phyloP scores from a whole-genome alignment of 208 protist species.

The Histomonas meleagridis region DNA sequence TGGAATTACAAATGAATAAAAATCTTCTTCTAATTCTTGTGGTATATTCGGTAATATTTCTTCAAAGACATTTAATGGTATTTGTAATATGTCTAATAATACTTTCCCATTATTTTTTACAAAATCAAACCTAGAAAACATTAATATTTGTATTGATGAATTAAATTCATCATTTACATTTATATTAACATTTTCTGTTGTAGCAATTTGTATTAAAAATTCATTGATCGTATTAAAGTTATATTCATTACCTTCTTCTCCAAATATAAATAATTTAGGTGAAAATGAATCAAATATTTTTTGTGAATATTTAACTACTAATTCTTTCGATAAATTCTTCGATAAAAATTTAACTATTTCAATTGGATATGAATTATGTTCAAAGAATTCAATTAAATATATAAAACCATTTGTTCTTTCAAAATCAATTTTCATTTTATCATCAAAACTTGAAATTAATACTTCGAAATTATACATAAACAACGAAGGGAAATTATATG shows the following conservation, averaged over 20 bases:
- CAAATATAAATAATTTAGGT: too few species aligned
- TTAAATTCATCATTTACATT: too few species aligned
- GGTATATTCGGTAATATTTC: too few species aligned
- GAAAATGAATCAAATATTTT: background rate
- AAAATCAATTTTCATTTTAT: background rate
- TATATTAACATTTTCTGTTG: background rate
- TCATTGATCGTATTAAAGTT: background rate
- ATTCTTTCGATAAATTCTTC: background rate
- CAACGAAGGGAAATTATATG: background rate
- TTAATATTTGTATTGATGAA: too few species aligned
- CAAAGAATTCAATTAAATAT: background rate
- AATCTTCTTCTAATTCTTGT: too few species aligned
- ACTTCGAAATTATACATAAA: slow-evolving; percentile 25
- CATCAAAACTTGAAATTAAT: background rate
- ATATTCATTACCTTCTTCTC: too few species aligned
- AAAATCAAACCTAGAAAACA: too few species aligned
- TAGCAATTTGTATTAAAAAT: background rate
- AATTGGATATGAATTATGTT: too few species aligned
- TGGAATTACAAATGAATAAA: too few species aligned
- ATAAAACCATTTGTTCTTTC: background rate
- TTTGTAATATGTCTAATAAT: too few species aligned
- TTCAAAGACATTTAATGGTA: too few species aligned
- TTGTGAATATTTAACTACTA: background rate
- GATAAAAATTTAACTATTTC: background rate
- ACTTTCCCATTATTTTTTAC: too few species aligned